phyloP scores from a whole-genome alignment of 2,329 filamentous ascomycete genomes.

The Penicillium sp. region DNA sequence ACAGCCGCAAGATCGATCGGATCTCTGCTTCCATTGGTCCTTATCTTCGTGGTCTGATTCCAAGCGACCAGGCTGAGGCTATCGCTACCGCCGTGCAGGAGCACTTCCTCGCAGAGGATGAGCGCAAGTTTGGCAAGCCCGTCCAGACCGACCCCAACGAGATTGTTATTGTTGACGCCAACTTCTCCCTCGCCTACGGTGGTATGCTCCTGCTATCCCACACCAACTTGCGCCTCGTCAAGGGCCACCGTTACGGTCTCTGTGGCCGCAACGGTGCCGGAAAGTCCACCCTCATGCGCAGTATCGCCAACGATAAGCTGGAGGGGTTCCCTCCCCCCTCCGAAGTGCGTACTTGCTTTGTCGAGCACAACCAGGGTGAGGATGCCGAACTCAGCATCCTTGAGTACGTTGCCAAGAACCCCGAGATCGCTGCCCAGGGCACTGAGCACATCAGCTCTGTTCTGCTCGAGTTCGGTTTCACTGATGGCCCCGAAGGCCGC shows the following conservation, averaged over 20 bases:
- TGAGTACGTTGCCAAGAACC: constrained; percentile 89
- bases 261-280: constrained; percentile 96
- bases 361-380: constrained; percentile 98
- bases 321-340: constrained; percentile 95
- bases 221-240: constrained; percentile 90
- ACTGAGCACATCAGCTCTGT: constrained; percentile 80
- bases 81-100: constrained; percentile 75
- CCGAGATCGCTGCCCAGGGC: constrained; percentile 78
- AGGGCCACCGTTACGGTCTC: constrained; percentile 95
- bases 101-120: constrained; percentile 80
- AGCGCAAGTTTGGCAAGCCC: constrained; percentile 82
- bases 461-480: constrained; percentile 91
- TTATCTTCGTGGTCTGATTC: constrained; percentile 74
- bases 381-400: constrained; percentile 95
- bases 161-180: constrained; percentile 93
- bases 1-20: constrained; percentile 75
- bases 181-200: constrained; percentile 96
- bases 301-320: constrained; percentile 91
- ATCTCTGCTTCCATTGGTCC: constrained; percentile 70
- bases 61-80: constrained; percentile 63
- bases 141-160: constrained; percentile 90
- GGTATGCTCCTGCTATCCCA: constrained; percentile 96
- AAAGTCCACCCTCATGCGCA: constrained; percentile 98
- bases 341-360: constrained; percentile 92
- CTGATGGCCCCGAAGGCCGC: constrained; percentile 81